Evolutionary conservation across 441 rosid species (phyloP).

Genomic region (Arabidopsis hybrid): DNA sequence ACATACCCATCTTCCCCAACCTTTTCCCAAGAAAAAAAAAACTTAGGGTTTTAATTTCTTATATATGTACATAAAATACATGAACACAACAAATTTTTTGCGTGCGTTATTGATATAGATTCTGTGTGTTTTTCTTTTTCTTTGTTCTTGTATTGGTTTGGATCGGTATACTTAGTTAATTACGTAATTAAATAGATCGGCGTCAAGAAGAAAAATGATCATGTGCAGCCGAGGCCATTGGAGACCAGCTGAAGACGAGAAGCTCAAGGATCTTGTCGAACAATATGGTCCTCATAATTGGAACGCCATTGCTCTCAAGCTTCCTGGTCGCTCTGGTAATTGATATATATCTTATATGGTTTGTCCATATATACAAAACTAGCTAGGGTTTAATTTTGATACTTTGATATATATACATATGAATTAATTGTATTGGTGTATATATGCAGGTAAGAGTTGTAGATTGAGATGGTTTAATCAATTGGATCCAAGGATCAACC

Average conservation of each 20-base stretch:
- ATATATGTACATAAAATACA: constrained; percentile 3
- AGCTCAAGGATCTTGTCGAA: constrained; percentile 64
- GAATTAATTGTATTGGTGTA: neutral
- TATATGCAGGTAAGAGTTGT: constrained; percentile 61
- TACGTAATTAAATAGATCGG: constrained; percentile 2
- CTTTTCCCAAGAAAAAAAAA: neutral
- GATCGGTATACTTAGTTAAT: constrained; percentile 2
- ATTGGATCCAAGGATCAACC: constrained; percentile 66
- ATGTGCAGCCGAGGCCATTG: constrained; percentile 79
- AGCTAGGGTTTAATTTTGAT: constrained; percentile 5
- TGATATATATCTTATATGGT: constrained; percentile 10
- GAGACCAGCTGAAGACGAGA: constrained; percentile 73
- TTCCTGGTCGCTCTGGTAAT: constrained; percentile 72
- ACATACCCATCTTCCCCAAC: constrained; percentile 45
- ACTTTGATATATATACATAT: neutral
- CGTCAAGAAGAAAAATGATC: constrained; percentile 5
- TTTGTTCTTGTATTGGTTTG: constrained; percentile 28
- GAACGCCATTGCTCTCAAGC: constrained; percentile 78
- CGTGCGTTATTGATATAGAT: constrained; percentile 7
- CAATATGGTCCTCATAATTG: constrained; percentile 74
- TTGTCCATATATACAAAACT: constrained; percentile 24
- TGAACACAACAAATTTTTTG: neutral
- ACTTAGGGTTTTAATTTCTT: constrained; percentile 30
- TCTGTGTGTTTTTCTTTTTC: constrained; percentile 2
- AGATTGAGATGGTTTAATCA: constrained; percentile 78